Conservation (phyloP, 495 filamentous ascomycete genomes). For the Podospora sp. region DNA sequence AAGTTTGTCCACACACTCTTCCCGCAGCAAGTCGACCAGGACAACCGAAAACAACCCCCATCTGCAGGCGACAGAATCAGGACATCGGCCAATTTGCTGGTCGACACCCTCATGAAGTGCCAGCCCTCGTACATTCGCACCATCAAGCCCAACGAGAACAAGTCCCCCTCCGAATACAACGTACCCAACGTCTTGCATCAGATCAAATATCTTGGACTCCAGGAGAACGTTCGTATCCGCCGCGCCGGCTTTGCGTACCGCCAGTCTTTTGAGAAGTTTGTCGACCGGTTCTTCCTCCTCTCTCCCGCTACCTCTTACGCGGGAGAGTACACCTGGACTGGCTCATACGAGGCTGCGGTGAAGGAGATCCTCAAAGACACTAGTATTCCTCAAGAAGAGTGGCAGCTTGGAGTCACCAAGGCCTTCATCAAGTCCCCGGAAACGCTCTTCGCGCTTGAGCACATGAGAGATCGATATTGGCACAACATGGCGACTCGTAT, state of each 20-base stretch:
- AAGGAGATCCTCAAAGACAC: conserved; percentile 96
- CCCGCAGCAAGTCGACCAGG: conserved; percentile 91
- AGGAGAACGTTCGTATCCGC: conserved; percentile 98
- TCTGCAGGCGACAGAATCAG: conserved; percentile 98
- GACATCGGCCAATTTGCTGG: conserved; percentile 91
- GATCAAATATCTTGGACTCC: conserved; percentile 97
- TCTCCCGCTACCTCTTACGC: conserved; percentile 95
- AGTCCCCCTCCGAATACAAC: conserved; percentile 91
- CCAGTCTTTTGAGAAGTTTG: conserved; percentile 97
- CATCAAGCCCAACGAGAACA: conserved; percentile 99
- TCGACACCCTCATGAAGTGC: conserved; percentile 94
- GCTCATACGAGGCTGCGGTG: conserved; percentile 82
- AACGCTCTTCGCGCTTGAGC: conserved; percentile 94
- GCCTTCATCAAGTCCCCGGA: conserved; percentile 99
- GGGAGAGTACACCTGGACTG: conserved; percentile 95
- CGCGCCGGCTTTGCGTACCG: conserved; percentile 96
- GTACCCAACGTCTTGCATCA: conserved; percentile 91
- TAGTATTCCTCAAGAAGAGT: conserved; percentile 90
- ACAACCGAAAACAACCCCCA: conserved; percentile 91
- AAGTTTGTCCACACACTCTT: conserved; percentile 84
- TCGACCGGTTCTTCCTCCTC: conserved; percentile 94
- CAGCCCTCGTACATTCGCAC: conserved; percentile 97
- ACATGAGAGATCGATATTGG: conserved; percentile 98
- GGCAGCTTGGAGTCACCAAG: conserved; percentile 95
- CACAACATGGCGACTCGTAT: conserved; percentile 99